Conservation (phyloP, 78 protist genomes). For the Pigoraptor vietnamica region DNA sequence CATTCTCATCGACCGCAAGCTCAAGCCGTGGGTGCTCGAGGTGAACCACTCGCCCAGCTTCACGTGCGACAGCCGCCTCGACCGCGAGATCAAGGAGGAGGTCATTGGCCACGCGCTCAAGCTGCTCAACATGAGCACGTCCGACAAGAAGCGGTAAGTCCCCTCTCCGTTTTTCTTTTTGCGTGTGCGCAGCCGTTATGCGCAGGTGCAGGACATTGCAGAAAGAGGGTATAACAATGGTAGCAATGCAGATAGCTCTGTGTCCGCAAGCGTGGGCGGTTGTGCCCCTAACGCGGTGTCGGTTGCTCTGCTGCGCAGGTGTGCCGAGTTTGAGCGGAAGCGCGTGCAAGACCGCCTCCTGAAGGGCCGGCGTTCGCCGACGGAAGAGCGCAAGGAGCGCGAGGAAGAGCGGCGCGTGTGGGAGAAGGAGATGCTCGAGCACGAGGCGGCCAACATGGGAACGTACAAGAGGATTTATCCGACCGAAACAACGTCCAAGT, state of each 20-base stretch:
- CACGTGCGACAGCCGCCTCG: slow-evolving; percentile 11
- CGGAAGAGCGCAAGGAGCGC: neutral
- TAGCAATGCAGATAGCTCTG: too few relatives aligned
- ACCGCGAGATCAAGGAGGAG: neutral
- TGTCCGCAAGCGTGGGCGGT: too few relatives aligned
- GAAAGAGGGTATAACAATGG: neutral
- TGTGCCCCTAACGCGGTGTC: too few relatives aligned
- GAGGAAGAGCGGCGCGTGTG: neutral
- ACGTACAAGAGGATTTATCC: neutral
- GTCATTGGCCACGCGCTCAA: neutral
- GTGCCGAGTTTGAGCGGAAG: neutral
- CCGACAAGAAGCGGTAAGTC: neutral
- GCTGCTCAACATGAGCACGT: neutral
- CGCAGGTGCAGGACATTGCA: neutral
- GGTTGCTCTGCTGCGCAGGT: neutral
- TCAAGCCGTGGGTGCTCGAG: slow-evolving; percentile 47
- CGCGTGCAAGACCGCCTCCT: neutral
- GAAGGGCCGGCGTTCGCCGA: neutral
- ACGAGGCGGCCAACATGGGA: neutral
- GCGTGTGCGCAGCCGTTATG: neutral
- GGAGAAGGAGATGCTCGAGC: neutral
- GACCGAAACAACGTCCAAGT: neutral
- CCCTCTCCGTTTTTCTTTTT: too few relatives aligned
- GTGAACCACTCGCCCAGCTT: slow-evolving; percentile 62
- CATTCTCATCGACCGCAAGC: slow-evolving; percentile 9